Conservation (phyloP, 2,329 filamentous ascomycete genomes). For the Zymoseptoria brevis region DNA sequence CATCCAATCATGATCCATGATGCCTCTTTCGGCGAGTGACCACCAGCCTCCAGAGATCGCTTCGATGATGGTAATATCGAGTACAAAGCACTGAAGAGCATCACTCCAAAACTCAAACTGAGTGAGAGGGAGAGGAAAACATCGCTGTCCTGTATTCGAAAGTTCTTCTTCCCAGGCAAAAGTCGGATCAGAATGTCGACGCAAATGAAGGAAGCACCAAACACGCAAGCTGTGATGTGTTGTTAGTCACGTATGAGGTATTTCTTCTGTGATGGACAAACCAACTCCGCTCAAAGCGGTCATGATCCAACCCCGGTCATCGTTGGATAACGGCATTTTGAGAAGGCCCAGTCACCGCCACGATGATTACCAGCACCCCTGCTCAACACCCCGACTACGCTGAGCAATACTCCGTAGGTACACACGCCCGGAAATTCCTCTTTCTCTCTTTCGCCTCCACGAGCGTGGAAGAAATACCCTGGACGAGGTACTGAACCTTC, state of each 20-base stretch:
- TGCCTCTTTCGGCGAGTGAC: slow-evolving; percentile 58
- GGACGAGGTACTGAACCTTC: background rate
- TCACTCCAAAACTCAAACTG: slow-evolving; percentile 89
- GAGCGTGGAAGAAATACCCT: background rate
- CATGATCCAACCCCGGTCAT: slow-evolving; percentile 92
- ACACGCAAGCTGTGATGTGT: slow-evolving; percentile 44
- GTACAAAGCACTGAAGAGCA: slow-evolving; percentile 51
- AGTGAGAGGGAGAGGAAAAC: slow-evolving; percentile 79
- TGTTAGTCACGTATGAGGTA: slow-evolving; percentile 1
- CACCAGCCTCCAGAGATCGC: slow-evolving; percentile 63
- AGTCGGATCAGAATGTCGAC: slow-evolving; percentile 69
- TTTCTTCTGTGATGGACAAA: slow-evolving; percentile 29
- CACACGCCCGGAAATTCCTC: background rate
- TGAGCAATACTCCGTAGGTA: too few species aligned
- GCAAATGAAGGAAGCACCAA: slow-evolving; percentile 78
- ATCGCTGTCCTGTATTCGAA: slow-evolving; percentile 84
- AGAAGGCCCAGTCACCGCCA: background rate
- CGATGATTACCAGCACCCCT: background rate
- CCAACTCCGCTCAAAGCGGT: slow-evolving; percentile 70
- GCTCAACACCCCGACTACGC: background rate
- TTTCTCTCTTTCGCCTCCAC: background rate
- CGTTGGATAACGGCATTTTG: slow-evolving; percentile 57
- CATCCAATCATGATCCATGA: slow-evolving; percentile 61
- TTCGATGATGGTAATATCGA: slow-evolving; percentile 65
- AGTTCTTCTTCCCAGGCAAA: slow-evolving; percentile 65